phyloP scores from a whole-genome alignment of 257 asterid species.

The Striga asiatica region DNA sequence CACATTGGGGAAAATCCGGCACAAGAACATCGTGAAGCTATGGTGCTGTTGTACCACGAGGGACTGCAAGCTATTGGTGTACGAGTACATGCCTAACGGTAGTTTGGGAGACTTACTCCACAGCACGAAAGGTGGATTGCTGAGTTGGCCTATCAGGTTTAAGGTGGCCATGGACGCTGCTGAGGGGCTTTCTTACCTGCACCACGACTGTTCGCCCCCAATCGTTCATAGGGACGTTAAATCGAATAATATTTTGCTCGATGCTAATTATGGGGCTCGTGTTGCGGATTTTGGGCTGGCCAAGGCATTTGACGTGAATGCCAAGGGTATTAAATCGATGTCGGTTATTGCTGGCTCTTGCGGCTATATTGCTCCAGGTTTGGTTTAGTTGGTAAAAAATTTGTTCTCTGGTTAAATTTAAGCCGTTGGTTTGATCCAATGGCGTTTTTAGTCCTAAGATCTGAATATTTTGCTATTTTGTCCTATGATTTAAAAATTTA shows the following conservation, averaged over 20 bases:
- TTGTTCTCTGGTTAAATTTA: too few species aligned
- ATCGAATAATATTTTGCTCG: slow-evolving; percentile 79
- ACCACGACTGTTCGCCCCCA: slow-evolving; percentile 87
- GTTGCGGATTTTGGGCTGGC: slow-evolving; percentile 94
- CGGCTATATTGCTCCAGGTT: slow-evolving; percentile 98
- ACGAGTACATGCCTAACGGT: slow-evolving; percentile 95
- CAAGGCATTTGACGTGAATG: slow-evolving; percentile 55
- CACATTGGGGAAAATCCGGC: slow-evolving; percentile 86
- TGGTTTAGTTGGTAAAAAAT: not conserved
- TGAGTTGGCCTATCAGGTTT: slow-evolving; percentile 74
- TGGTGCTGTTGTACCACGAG: slow-evolving; percentile 83
- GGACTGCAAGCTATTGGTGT: slow-evolving; percentile 79
- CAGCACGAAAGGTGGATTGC: slow-evolving; percentile 60
- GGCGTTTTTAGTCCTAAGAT: too few species aligned
- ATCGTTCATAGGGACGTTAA: slow-evolving; percentile 86
- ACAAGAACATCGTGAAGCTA: slow-evolving; percentile 75
- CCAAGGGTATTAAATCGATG: slow-evolving; percentile 62
- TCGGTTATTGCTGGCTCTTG: slow-evolving; percentile 93
- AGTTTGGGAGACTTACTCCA: slow-evolving; percentile 83
- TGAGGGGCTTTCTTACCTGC: slow-evolving; percentile 84
- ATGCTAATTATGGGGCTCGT: slow-evolving; percentile 74
- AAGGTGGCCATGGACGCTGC: slow-evolving; percentile 85
- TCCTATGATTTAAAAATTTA: too few species aligned
- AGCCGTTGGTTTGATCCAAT: too few species aligned
- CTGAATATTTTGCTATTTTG: too few species aligned